Evolutionary conservation across 495 filamentous ascomycete species (phyloP), one percentile per base, ranked within the genome.

Genomic region (Aspergillus taichungensis): DNA sequence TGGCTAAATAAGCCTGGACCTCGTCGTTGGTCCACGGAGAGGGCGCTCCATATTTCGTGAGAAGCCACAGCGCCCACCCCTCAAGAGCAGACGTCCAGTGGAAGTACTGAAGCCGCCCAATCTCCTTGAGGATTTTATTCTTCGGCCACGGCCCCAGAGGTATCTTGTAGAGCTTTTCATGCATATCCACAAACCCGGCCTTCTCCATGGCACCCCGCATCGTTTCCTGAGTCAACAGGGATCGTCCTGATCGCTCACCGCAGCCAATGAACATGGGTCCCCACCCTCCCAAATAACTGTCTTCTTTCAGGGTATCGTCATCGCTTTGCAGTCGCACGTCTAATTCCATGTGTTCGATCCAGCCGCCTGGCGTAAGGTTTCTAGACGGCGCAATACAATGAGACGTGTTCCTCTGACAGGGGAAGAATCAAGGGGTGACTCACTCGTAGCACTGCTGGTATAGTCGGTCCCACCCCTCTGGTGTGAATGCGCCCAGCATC

Each of bases 111-210:
- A 76, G 77, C 42, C 69, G 63, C 53, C 84, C 84, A 12, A 84
- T 76, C 47, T 77, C 75, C 55, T 85, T 86, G 50, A 84, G 54
- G 11, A 71, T 66, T 34, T 69, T 73, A 46, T 86, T 79, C 54
- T 71, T 77, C 6, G 82, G 69, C 84, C 84, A 87, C 1, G 74
- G 71, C 1, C 82, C 82, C 45, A 84, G 69, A 8, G 83, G 84
- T 50, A 84, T 68, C 41, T 84, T 81, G 47, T 80, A 80, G 6
- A 69, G 54, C 13, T 64, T 65, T 50, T 62, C 51, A 8, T 57
- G 53, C 13, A 70, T 50, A 34, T 70, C 61, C 27, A 50, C 51
- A 42, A 70, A 69, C 4, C 65, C 67, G 3, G 63, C 62, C 8
- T 57, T 57, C 35, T 52, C 52, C 28, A 67, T 54, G 40, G 47